Percentiles rank a stretch among this genome's conserved stretches.
These are phyloP conservation scores for Fusarium chaquense DNA, from an alignment of 2,329 filamentous ascomycete species.

Conservation along the genomic window DNA sequence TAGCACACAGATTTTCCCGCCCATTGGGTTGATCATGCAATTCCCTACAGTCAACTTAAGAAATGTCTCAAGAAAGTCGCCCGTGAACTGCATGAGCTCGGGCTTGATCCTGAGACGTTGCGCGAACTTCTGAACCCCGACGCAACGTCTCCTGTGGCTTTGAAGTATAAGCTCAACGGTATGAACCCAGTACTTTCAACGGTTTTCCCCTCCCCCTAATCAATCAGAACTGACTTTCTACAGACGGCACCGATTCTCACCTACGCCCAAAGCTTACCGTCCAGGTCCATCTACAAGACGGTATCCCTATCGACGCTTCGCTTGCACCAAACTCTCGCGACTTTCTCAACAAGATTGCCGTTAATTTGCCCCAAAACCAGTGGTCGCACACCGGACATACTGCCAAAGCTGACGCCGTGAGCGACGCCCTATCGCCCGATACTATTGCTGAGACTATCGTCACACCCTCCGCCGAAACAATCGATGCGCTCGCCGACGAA, in stretches of 20 bases:
- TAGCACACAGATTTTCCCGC: slow-evolving; percentile 71
- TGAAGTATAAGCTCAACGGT: slow-evolving; percentile 69
- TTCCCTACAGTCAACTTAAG: slow-evolving; percentile 87
- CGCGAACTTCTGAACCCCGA: slow-evolving; percentile 70
- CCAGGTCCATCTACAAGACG: slow-evolving; percentile 74
- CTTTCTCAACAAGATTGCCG: slow-evolving; percentile 71
- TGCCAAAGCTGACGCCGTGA: slow-evolving; percentile 10
- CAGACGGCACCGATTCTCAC: slow-evolving; percentile 56
- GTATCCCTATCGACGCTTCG: slow-evolving; percentile 75
- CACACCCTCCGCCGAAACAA: slow-evolving; percentile 2
- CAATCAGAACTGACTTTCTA: slow-evolving; percentile 16
- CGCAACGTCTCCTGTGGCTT: slow-evolving; percentile 58
- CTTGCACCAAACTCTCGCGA: slow-evolving; percentile 73
- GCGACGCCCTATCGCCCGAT: slow-evolving; percentile 4
- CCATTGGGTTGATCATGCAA: slow-evolving; percentile 78
- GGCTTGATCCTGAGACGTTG: slow-evolving; percentile 78
- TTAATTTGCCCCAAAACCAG: slow-evolving; percentile 52
- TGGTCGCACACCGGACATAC: slow-evolving; percentile 6
- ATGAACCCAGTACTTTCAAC: slow-evolving; percentile 34
- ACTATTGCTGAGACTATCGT: not conserved
- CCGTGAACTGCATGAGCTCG: slow-evolving; percentile 75
- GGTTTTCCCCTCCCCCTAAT: not conserved
- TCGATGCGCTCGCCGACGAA: slow-evolving; percentile 29
- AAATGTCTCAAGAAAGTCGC: slow-evolving; percentile 88
- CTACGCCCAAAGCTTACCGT: slow-evolving; percentile 79